Base-by-base conservation (phyloP, 768 basidiomycete genomes). In the Serpula lacrymans region DNA sequence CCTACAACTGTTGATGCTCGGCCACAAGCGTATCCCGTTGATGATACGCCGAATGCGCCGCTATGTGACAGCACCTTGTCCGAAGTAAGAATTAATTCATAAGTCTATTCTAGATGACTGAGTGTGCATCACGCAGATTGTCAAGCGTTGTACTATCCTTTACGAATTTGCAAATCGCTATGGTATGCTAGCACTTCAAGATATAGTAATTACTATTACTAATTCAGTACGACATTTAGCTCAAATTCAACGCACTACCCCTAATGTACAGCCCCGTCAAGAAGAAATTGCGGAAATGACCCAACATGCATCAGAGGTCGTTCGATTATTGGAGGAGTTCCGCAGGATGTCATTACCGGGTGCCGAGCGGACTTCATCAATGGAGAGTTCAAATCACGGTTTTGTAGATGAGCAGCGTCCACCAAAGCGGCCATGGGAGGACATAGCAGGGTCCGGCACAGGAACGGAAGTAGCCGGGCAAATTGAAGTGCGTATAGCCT, bases 341-440 rank as follows among this genome's bases (percentile, higher is more conserved):
- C 66, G 75, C 26, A 68, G 75, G 12, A 46, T 74, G 34, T 64
- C 68, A 32, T 43, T 58, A 16, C 61, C 67, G 12, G 70, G 71
- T 32, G 50, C 49, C 5, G 68, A 69, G 24, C 57, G 60, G 26
- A 49, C 49, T n/a, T n/a, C n/a, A n/a, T n/a, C n/a, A n/a, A n/a
- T n/a, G n/a, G n/a, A n/a, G n/a, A n/a, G n/a, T n/a, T n/a, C n/a
- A n/a, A n/a, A n/a, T n/a, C n/a, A n/a, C n/a, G n/a, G n/a, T n/a
- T n/a, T n/a, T n/a, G n/a, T n/a, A n/a, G n/a, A 78, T 27, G 77
- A 78, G 47, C 64, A 70, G 49, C 75, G 86, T 18, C 74, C 80
- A 3, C 85, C 83, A 13, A 89, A 88, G 54, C 61, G 86, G 39
- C 85, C 86, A 37, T 88, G 87, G 86, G 86, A 88, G 59, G 86